phyloP scores from a whole-genome alignment of 768 basidiomycete species.

The Lenzites betulinus region DNA sequence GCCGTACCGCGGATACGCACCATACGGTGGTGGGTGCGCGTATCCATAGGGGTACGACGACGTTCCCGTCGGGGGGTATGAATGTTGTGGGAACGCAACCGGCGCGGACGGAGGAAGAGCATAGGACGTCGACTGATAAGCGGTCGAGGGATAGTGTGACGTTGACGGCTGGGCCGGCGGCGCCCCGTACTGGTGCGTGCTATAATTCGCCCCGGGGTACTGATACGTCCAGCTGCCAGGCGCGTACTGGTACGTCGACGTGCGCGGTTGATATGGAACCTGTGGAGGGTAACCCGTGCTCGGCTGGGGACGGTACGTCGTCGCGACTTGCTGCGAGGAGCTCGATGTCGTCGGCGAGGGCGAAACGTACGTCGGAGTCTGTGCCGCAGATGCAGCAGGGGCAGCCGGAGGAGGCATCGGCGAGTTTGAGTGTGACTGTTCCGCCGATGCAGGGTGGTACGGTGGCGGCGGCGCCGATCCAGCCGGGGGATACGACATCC shows the following conservation, averaged over 20 bases:
- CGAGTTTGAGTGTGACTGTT: constrained; percentile 22
- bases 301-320: constrained; percentile 23
- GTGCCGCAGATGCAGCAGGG: constrained; percentile 26
- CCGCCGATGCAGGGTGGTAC: not conserved
- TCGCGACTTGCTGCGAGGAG: constrained; percentile 23
- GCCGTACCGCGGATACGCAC: not conserved
- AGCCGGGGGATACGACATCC: not conserved
- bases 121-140: not conserved
- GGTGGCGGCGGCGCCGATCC: not conserved
- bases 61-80: not conserved
- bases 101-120: not conserved
- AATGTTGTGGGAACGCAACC: not conserved
- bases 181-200: constrained; percentile 20
- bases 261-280: constrained; percentile 1
- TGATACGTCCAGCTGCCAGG: constrained; percentile 39
- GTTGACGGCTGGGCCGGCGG: constrained; percentile 11
- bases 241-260: constrained; percentile 22
- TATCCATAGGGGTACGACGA: constrained; percentile 14
- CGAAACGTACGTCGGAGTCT: not conserved
- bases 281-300: not conserved
- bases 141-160: constrained; percentile 2
- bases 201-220: constrained; percentile 21
- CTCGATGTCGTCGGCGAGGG: constrained; percentile 5
- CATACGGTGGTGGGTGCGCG: not conserved
- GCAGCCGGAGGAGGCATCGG: constrained; percentile 17